These are phyloP conservation scores for Pyrenophora teres DNA, from an alignment of 2,329 filamentous ascomycete species.

Conservation along the genomic window DNA sequence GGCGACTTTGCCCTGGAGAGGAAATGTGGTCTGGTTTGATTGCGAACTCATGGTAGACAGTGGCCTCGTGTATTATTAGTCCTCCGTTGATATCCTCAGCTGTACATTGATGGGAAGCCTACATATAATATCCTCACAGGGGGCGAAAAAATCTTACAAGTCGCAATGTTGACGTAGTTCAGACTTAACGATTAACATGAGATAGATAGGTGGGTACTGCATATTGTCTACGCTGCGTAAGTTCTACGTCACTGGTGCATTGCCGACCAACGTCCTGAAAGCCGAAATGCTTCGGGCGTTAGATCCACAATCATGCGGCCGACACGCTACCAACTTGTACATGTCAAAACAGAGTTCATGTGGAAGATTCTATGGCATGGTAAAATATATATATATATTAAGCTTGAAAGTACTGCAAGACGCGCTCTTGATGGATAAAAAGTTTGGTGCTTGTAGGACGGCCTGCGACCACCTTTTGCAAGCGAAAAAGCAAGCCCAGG, in stretches of 20 bases:
- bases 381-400: constrained; percentile 14
- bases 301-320: too few relatives aligned
- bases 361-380: neutral
- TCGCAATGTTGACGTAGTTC: neutral
- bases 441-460: neutral
- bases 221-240: neutral
- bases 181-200: neutral
- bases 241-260: constrained; percentile 3
- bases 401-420: constrained; percentile 11
- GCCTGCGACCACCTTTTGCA: neutral
- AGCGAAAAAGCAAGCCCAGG: neutral
- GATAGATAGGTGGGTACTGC: neutral
- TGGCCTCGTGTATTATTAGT: neutral
- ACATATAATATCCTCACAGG: neutral
- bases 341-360: neutral
- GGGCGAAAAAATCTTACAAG: neutral
- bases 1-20: constrained; percentile 47
- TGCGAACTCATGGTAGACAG: constrained; percentile 18
- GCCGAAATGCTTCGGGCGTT: constrained; percentile 10
- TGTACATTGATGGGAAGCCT: neutral
- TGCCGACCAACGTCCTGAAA: constrained; percentile 8
- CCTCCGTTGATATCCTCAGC: neutral
- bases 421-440: neutral
- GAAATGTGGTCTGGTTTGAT: constrained; percentile 8
- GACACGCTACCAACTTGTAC: neutral